phyloP scores from a whole-genome alignment of 441 rosid genomes.

The Francoa sonchifolia region DNA sequence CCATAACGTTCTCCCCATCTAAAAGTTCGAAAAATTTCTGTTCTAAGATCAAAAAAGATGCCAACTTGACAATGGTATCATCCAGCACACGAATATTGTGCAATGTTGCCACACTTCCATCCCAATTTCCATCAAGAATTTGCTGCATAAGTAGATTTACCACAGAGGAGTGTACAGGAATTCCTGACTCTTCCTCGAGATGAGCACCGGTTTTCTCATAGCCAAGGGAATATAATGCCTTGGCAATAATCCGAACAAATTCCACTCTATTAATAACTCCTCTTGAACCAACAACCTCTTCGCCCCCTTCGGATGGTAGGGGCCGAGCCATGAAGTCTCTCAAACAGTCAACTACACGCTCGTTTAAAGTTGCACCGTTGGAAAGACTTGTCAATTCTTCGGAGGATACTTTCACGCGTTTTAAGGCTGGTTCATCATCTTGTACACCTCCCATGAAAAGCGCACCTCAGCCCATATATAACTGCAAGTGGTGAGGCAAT shows the following conservation, averaged over 20 bases:
- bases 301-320: slow-evolving; percentile 38
- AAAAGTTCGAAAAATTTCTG: slow-evolving; percentile 49
- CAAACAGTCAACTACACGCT: slow-evolving; percentile 24
- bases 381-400: slow-evolving; percentile 26
- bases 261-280: slow-evolving; percentile 46
- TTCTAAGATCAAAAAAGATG: slow-evolving; percentile 45
- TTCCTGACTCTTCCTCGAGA: slow-evolving; percentile 60
- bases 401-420: slow-evolving; percentile 43
- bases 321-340: slow-evolving; percentile 50
- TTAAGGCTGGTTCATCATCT: slow-evolving; percentile 61
- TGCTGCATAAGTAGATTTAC: slow-evolving; percentile 34
- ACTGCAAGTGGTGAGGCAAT: slow-evolving; percentile 8
- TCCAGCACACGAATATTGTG: slow-evolving; percentile 30
- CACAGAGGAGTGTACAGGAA: slow-evolving; percentile 31
- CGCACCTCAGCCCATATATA: slow-evolving; percentile 62
- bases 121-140: slow-evolving; percentile 42
- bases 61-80: slow-evolving; percentile 30
- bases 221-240: slow-evolving; percentile 51
- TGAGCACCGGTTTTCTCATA: slow-evolving; percentile 42
- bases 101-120: slow-evolving; percentile 34
- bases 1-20: slow-evolving; percentile 29
- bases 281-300: slow-evolving; percentile 41
- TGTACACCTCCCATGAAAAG: slow-evolving; percentile 76
- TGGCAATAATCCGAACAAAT: slow-evolving; percentile 44
- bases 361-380: slow-evolving; percentile 33